Percentiles rank a stretch among this genome's conserved stretches.
Conservation (phyloP, 1,139 yeast genomes). For the Debaryomyces udenii region DNA sequence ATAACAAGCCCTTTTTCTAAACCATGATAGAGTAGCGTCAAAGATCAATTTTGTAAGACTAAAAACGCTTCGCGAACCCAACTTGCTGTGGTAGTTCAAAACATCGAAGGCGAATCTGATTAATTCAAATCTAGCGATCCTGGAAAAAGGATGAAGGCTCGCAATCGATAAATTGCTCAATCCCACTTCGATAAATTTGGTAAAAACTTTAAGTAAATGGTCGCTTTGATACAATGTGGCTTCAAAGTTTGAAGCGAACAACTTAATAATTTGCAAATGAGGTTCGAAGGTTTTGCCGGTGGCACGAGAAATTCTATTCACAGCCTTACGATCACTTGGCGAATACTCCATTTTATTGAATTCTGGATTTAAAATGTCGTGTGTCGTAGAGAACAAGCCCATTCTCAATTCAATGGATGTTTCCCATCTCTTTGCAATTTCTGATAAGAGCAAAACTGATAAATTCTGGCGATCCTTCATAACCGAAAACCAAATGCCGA, state of each 20-base stretch:
- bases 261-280: slow-evolving; percentile 67
- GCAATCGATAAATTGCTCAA: slow-evolving; percentile 59
- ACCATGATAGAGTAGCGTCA: slow-evolving; percentile 80
- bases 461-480: slow-evolving; percentile 65
- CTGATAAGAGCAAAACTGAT: slow-evolving; percentile 65
- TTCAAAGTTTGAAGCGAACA: slow-evolving; percentile 81
- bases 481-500: slow-evolving; percentile 79
- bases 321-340: slow-evolving; percentile 71
- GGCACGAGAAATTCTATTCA: slow-evolving; percentile 54
- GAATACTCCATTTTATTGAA: slow-evolving; percentile 83
- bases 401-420: slow-evolving; percentile 55
- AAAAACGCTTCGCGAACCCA: slow-evolving; percentile 49
- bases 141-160: slow-evolving; percentile 80
- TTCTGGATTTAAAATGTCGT: slow-evolving; percentile 66
- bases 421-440: slow-evolving; percentile 72
- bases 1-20: slow-evolving; percentile 60
- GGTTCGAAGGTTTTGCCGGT: slow-evolving; percentile 65
- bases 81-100: slow-evolving; percentile 54
- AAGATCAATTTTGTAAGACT: slow-evolving; percentile 56
- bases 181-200: slow-evolving; percentile 62
- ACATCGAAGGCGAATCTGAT: slow-evolving; percentile 70
- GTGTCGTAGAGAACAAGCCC: slow-evolving; percentile 68
- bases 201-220: slow-evolving; percentile 70
- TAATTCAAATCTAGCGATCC: slow-evolving; percentile 75
- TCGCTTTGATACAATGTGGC: slow-evolving; percentile 76